Conservation (phyloP, 345 rosid genomes). For the Adansonia digitata region DNA sequence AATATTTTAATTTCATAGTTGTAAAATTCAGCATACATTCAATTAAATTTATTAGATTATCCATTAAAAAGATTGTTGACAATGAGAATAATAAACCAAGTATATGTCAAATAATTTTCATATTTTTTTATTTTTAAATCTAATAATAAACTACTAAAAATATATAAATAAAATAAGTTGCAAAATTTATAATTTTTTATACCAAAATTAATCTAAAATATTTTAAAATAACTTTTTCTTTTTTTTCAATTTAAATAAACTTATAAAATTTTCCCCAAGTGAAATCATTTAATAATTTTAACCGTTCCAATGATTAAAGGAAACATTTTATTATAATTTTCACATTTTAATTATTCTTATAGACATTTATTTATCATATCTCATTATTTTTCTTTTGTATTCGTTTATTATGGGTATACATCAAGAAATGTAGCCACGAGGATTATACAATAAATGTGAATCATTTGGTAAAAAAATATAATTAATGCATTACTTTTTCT, state of each 20-base stretch:
- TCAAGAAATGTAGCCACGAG: neutral
- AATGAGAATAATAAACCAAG: no score
- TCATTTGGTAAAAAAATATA: neutral
- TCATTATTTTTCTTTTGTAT: neutral
- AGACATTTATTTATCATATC: neutral
- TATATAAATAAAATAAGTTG: no score
- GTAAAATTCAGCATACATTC: no score
- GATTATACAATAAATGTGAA: neutral
- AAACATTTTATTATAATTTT: no score
- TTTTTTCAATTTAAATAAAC: neutral
- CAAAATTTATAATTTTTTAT: neutral
- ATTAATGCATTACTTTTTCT: no score
- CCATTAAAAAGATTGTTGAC: no score
- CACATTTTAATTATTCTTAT: neutral
- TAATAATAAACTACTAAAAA: neutral
- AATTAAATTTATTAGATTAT: no score
- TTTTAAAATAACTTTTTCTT: neutral
- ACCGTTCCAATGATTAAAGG: neutral
- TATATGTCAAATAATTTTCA: neutral
- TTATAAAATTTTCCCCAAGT: neutral
- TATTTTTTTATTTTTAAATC: neutral
- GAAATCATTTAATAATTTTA: neutral
- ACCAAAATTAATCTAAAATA: neutral
- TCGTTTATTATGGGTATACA: neutral
- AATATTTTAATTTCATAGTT: no score